phyloP scores from a whole-genome alignment of 164 flowering plant genomes.

The Chimonanthus praecox region DNA sequence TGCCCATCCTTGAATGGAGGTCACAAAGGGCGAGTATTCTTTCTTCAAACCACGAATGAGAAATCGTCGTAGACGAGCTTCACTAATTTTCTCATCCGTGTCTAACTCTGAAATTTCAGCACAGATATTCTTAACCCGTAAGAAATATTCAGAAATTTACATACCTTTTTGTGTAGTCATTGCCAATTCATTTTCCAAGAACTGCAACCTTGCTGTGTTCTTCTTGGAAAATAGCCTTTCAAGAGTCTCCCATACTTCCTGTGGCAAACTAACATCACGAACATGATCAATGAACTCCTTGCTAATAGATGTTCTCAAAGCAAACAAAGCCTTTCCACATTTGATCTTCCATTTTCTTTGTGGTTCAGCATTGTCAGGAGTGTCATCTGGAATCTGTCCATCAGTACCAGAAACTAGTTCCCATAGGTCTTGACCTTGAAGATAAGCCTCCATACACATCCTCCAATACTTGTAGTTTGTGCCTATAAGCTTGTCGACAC shows the following conservation, averaged over 20 bases:
- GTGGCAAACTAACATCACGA: too few species aligned
- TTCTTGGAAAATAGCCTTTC: neutral
- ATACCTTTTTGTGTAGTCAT: neutral
- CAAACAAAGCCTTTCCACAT: too few species aligned
- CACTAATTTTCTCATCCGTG: neutral
- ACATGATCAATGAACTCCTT: too few species aligned
- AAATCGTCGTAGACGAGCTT: neutral
- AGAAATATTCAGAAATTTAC: neutral
- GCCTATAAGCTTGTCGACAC: too few species aligned
- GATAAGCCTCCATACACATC: too few species aligned
- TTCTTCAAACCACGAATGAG: constrained; percentile 6
- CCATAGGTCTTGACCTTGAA: too few species aligned
- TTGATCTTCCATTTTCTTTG: too few species aligned
- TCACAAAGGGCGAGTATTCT: neutral
- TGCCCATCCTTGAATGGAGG: constrained; percentile 5
- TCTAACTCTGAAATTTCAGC: neutral
- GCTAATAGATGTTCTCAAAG: too few species aligned
- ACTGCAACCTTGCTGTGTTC: neutral
- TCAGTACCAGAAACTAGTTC: too few species aligned
- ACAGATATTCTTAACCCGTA: neutral
- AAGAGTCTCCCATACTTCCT: neutral
- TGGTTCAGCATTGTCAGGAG: too few species aligned
- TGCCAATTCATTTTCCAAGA: constrained; percentile 3
- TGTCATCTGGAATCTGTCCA: too few species aligned
- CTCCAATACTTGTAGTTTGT: too few species aligned